Conservation (phyloP, 2,329 filamentous ascomycete species). For the Nemania sp. region DNA sequence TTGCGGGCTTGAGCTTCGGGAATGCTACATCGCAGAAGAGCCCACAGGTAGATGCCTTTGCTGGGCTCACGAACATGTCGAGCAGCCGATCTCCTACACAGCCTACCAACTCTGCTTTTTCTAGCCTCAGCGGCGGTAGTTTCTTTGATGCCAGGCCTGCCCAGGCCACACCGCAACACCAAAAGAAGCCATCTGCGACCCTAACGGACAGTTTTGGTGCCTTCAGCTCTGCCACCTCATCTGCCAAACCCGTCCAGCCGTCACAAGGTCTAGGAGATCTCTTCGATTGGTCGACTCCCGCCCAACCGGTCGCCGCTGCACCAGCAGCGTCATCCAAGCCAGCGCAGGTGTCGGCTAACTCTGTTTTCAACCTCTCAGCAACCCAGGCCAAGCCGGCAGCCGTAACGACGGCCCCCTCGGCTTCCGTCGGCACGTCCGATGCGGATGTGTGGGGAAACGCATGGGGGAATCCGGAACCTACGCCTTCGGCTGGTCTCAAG, state of each 20-base stretch:
- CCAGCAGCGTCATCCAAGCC: constrained; percentile 58
- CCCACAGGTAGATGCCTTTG: constrained; percentile 54
- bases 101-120: constrained; percentile 59
- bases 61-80: constrained; percentile 51
- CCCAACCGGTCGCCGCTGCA: constrained; percentile 60
- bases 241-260: constrained; percentile 58
- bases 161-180: constrained; percentile 65
- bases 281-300: constrained; percentile 76
- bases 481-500: constrained; percentile 66
- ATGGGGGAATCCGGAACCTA: constrained; percentile 76
- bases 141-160: constrained; percentile 85
- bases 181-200: constrained; percentile 55
- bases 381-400: constrained; percentile 61
- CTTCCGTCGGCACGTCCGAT: constrained; percentile 55
- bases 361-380: constrained; percentile 85
- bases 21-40: constrained; percentile 58
- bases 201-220: constrained; percentile 74
- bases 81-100: constrained; percentile 54
- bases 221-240: constrained; percentile 61
- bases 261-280: constrained; percentile 78
- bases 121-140: constrained; percentile 72
- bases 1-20: constrained; percentile 74
- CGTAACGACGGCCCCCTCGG: constrained; percentile 57
- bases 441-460: constrained; percentile 91
- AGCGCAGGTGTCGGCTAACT: constrained; percentile 63